These are phyloP conservation scores for Stephanodiscus minutulus DNA, from an alignment of 108 stramenopile genomes.

Conservation along the genomic window DNA sequence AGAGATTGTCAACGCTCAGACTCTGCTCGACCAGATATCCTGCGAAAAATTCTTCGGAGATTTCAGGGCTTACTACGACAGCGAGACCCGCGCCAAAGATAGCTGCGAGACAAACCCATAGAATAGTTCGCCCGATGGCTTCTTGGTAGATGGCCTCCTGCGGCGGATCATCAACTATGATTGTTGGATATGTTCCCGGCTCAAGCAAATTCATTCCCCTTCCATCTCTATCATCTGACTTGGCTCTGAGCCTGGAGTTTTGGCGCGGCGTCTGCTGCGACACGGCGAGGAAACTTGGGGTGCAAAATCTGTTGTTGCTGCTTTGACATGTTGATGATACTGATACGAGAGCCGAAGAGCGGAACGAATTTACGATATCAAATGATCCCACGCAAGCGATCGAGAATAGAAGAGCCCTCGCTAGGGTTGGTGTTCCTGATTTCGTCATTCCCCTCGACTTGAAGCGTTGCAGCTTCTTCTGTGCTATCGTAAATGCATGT, in stretches of 20 bases:
- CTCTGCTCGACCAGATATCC: conserved; percentile 90
- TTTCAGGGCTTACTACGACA: conserved; percentile 36
- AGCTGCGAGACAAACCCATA: conserved; percentile 72
- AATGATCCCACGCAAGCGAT: conserved; percentile 1
- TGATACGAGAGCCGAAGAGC: not conserved
- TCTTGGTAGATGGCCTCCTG: conserved; percentile 53
- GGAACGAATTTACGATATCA: not conserved
- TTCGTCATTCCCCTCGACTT: not conserved
- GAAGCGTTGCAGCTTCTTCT: no score
- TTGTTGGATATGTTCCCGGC: conserved; percentile 34
- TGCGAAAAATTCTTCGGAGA: conserved; percentile 82
- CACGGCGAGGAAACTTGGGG: not conserved
- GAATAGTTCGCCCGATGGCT: conserved; percentile 70
- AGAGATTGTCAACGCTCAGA: conserved; percentile 88
- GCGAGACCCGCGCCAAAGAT: conserved; percentile 61
- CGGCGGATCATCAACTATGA: conserved; percentile 29
- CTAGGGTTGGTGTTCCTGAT: not conserved
- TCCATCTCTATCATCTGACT: conserved; percentile 2
- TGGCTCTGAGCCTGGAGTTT: not conserved
- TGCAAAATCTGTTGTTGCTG: not conserved
- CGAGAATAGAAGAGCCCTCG: not conserved
- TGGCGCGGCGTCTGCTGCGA: not conserved
- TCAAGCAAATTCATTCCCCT: conserved; percentile 8
- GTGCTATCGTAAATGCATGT: no score
- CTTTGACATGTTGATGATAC: not conserved